These are phyloP conservation scores for Salix suchowensis DNA, from an alignment of 345 rosid genomes.

Conservation along the genomic window DNA sequence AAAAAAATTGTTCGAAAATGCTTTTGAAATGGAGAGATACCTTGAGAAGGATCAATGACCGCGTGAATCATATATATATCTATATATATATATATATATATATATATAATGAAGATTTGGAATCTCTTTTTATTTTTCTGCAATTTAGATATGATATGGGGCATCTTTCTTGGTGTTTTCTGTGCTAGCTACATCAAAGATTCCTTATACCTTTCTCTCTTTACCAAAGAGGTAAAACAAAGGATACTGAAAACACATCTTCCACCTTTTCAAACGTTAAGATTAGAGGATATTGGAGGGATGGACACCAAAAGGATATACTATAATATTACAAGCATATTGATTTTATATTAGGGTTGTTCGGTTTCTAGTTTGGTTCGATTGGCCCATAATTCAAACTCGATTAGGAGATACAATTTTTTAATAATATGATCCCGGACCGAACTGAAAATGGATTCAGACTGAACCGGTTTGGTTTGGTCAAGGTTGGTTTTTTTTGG, in stretches of 20 bases:
- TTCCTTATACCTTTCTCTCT: conserved; percentile 8
- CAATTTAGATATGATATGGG: conserved; percentile 26
- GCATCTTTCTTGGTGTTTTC: conserved; percentile 24
- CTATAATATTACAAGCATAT: not conserved
- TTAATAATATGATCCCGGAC: no score
- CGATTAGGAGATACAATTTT: no score
- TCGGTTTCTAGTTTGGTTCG: no score
- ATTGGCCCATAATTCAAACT: no score
- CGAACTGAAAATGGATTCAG: accelerated
- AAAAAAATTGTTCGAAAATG: no score
- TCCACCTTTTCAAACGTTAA: conserved; percentile 11
- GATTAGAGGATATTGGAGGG: not conserved
- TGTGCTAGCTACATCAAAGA: conserved; percentile 11
- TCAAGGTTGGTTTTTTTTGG: no score
- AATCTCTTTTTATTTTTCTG: conserved; percentile 26
- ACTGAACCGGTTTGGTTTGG: accelerated
- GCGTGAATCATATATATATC: not conserved
- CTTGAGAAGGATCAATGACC: not conserved
- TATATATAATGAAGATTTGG: not conserved
- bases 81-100: not conserved
- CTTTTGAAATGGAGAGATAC: no score
- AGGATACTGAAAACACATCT: not conserved
- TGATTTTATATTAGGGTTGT: not conserved
- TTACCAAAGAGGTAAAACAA: conserved; percentile 18
- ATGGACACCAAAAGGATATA: not conserved